These are phyloP conservation scores for Epithele typhae DNA, from an alignment of 768 basidiomycete species.

Conservation along the genomic window DNA sequence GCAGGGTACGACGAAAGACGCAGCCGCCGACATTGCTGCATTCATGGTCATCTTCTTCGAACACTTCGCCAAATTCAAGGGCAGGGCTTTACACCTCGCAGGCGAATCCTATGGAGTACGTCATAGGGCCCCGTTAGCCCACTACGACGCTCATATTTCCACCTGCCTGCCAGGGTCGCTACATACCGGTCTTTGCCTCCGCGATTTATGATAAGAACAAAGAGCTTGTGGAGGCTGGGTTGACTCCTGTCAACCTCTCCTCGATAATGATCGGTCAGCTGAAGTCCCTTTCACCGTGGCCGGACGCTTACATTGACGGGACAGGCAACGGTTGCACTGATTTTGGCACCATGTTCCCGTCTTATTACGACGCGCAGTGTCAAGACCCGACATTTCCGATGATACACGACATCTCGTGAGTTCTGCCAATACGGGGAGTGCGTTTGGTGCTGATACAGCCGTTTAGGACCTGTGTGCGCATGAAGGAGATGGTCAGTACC, in stretches of 20 bases:
- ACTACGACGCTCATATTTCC: neutral
- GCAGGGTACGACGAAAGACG: constrained; percentile 61
- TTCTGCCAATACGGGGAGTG: too few relatives aligned
- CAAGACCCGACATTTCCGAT: constrained; percentile 41
- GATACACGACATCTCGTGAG: constrained; percentile 41
- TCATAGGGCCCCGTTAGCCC: neutral
- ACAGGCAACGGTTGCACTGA: constrained; percentile 45
- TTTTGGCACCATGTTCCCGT: constrained; percentile 31
- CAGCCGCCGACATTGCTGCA: constrained; percentile 64
- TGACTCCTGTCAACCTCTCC: constrained; percentile 45
- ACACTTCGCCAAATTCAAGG: constrained; percentile 67
- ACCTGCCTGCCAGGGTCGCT: constrained; percentile 42
- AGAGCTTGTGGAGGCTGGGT: constrained; percentile 36
- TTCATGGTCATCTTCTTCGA: constrained; percentile 75
- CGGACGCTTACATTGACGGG: neutral
- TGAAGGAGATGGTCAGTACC: constrained; percentile 37
- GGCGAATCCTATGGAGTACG: constrained; percentile 50
- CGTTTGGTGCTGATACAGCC: neutral
- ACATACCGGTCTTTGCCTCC: constrained; percentile 47
- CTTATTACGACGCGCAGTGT: constrained; percentile 54
- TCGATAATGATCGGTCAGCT: constrained; percentile 46
- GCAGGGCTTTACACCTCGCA: constrained; percentile 41
- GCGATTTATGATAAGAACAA: constrained; percentile 47
- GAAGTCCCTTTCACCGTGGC: neutral
- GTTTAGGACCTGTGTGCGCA: constrained; percentile 30